Evolutionary conservation across 2,329 filamentous ascomycete species (phyloP).

Genomic region (Juglanconis oblonga): DNA sequence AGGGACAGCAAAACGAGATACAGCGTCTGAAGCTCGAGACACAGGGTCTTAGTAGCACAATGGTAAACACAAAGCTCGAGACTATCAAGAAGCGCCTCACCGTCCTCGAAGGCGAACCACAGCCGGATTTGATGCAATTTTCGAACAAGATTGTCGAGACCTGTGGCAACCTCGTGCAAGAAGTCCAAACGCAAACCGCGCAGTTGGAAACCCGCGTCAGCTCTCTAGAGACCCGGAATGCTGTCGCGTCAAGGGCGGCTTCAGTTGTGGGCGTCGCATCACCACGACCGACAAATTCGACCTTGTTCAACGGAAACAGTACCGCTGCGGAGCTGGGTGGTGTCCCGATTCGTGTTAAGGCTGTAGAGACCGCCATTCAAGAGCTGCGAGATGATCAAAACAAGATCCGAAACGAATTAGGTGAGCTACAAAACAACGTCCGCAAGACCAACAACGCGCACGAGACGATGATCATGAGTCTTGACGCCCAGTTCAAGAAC

Average conservation of each 20-base stretch:
- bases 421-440: not conserved
- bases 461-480: conserved; percentile 9
- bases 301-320: not conserved
- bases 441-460: not conserved
- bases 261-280: not conserved
- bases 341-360: not conserved
- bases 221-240: not conserved
- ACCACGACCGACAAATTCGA: not conserved
- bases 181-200: not conserved
- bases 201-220: not conserved
- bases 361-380: not conserved
- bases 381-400: not conserved
- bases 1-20: not conserved
- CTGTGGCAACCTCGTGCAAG: not conserved
- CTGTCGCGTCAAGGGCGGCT: not conserved
- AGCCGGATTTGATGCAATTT: not conserved
- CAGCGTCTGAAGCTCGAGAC: not conserved
- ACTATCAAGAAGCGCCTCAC: not conserved
- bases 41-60: not conserved
- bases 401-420: not conserved
- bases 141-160: not conserved
- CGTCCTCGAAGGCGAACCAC: not conserved
- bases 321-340: not conserved
- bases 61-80: not conserved
- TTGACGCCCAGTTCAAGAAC: conserved; percentile 15